These are phyloP conservation scores for Geranium brycei DNA, from an alignment of 345 rosid genomes.

Conservation along the genomic window DNA sequence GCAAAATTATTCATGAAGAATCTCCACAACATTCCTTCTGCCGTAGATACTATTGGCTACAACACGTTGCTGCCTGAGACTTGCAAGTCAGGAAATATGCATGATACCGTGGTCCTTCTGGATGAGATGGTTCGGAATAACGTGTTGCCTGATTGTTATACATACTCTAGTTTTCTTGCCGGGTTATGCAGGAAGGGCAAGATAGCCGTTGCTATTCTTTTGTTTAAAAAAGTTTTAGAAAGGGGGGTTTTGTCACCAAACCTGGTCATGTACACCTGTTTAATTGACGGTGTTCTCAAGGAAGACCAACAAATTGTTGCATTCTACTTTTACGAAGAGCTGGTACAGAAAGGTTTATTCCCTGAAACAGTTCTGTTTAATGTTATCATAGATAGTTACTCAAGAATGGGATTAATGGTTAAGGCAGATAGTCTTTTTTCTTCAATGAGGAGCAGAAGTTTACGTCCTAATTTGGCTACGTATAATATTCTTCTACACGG, in stretches of 20 bases:
- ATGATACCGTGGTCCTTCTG: conserved; percentile 47
- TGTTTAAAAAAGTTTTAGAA: conserved; percentile 34
- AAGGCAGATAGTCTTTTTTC: conserved; percentile 27
- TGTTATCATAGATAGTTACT: conserved; percentile 40
- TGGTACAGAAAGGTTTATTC: conserved; percentile 29
- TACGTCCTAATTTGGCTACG: conserved; percentile 46
- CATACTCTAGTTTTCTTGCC: conserved; percentile 49
- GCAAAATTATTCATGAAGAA: conserved; percentile 47
- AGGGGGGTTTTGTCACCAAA: conserved; percentile 31
- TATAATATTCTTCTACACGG: conserved; percentile 73
- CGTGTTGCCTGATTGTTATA: conserved; percentile 51
- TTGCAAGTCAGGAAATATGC: conserved; percentile 45
- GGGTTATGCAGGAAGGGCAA: conserved; percentile 66
- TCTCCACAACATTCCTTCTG: conserved; percentile 41
- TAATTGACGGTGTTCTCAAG: conserved; percentile 63
- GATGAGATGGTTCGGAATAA: conserved; percentile 50
- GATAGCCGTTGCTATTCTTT: conserved; percentile 52
- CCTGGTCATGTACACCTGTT: conserved; percentile 39
- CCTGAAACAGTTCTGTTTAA: conserved; percentile 50
- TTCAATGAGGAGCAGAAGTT: conserved; percentile 23
- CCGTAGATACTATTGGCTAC: conserved; percentile 53
- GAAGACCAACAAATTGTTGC: conserved; percentile 52
- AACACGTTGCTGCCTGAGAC: conserved; percentile 54
- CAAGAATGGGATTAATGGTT: conserved; percentile 51
- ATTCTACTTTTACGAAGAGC: conserved; percentile 28